Conservation (phyloP, 1,284 basidiomycete species). For the Tilletia setariae region DNA sequence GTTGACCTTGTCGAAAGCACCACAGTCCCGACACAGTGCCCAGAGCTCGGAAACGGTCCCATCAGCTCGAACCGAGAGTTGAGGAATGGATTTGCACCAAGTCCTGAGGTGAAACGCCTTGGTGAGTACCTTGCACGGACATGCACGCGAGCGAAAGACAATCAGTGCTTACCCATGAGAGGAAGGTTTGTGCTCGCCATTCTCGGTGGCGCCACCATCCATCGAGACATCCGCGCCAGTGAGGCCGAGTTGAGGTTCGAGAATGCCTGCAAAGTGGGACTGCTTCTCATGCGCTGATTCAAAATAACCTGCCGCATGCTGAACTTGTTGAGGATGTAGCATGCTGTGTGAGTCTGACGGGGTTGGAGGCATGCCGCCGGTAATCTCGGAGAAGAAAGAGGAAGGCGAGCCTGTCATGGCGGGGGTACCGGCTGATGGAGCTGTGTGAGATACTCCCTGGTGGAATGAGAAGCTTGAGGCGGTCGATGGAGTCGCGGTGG, state of each 20-base stretch:
- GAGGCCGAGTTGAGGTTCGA: conserved; percentile 2
- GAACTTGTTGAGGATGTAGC: background rate
- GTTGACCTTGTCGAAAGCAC: conserved; percentile 24
- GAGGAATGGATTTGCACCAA: conserved; percentile 41
- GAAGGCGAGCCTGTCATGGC: conserved; percentile 14
- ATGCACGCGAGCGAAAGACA: too few species aligned
- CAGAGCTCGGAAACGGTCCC: conserved; percentile 37
- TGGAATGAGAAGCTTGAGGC: too few species aligned
- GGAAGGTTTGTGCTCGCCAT: background rate
- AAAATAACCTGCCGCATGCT: background rate
- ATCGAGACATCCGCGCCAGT: background rate
- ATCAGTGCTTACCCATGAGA: background rate
- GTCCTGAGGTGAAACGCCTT: too few species aligned
- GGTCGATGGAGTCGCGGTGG: background rate
- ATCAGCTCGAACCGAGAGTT: conserved; percentile 39
- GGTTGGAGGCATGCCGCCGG: conserved; percentile 4
- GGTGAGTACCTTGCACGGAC: too few species aligned
- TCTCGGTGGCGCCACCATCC: background rate
- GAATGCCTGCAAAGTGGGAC: too few species aligned
- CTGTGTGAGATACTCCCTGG: too few species aligned
- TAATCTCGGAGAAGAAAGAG: conserved; percentile 11
- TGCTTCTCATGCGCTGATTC: background rate
- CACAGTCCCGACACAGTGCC: conserved; percentile 38
- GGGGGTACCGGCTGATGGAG: background rate
- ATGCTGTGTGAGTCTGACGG: conserved; percentile 1